Evolutionary conservation across 176 grass and related monocot genomes (phyloP), one percentile per base, ranked within the genome.

Genomic region (Paspalum vaginatum): DNA sequence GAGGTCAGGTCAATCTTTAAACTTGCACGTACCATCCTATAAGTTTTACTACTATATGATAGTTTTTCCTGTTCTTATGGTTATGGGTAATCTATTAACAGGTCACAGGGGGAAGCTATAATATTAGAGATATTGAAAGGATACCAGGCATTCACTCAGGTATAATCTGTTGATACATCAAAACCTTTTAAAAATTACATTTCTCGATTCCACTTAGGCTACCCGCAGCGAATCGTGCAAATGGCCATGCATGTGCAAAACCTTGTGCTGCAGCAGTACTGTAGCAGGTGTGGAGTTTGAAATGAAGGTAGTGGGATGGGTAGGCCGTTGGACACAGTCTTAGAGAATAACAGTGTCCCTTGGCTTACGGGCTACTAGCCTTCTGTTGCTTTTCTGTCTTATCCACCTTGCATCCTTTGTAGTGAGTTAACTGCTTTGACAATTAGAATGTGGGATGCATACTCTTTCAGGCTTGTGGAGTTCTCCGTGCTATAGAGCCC

Each of bases 51-150:
- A 32, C 32, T 78, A 45, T 85, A 46, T 81, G 52, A 32, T 42
- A 72, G 71, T 68, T 2, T 50, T 48, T 43, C 50, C 48, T 72
- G 65, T 79, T 67, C 55, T 68, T 81, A 73, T 78, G 65, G 65
- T 85, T 66, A 85, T 83, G 70, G 57, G 41, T 71, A 58, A 89
- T 85, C 61, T 32, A 61, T 81, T 87, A 74, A 59, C 84, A 98
- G 95, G 85, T 98, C 95, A 70, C 95, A 98, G 68, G 95, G 95
- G 68, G 95, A 98, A 84, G 95, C 95, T 71, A 95, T 95, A 87
- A 98, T 98, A 89, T 89, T 98, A 85, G 95, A 98, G 92, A 93
- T 98, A 93, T 87, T 98, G 53, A 98, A 98, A 93, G 95, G 95
- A 63, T 98, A 98, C 85, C 95, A 95, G 75, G 95, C 95, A 79